phyloP scores from a whole-genome alignment of 176 grass and related monocot species.

The Lolium multiflorum region DNA sequence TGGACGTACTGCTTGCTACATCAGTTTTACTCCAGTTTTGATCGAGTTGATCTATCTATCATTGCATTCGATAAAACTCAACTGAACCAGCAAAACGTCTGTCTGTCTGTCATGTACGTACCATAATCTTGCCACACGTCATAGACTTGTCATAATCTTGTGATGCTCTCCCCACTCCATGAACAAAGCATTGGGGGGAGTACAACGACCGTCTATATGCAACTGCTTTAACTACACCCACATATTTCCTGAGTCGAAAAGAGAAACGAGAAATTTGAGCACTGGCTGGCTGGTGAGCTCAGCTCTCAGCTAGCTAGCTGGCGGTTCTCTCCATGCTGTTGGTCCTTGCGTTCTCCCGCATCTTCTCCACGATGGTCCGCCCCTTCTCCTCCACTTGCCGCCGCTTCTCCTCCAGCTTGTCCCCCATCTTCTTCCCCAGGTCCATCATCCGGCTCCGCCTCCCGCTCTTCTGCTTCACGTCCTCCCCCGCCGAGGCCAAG shows the following conservation, averaged over 20 bases:
- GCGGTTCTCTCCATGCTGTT: slow-evolving; percentile 50
- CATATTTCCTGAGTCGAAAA: neutral
- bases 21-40: too few relatives aligned
- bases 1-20: too few relatives aligned
- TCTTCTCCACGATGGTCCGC: slow-evolving; percentile 83
- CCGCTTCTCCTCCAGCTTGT: slow-evolving; percentile 93
- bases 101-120: too few relatives aligned
- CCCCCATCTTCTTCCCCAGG: slow-evolving; percentile 81
- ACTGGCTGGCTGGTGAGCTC: neutral
- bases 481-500: slow-evolving; percentile 45
- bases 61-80: too few relatives aligned
- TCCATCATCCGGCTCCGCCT: slow-evolving; percentile 82
- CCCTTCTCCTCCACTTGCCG: slow-evolving; percentile 82
- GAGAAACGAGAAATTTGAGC: neutral
- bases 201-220: neutral
- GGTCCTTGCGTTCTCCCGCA: slow-evolving; percentile 78
- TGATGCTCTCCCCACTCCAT: too few relatives aligned
- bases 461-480: slow-evolving; percentile 53
- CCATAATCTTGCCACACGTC: too few relatives aligned
- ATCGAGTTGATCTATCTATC: too few relatives aligned
- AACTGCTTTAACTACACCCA: neutral
- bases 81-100: too few relatives aligned
- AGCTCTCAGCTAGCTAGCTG: slow-evolving; percentile 7
- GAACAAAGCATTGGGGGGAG: neutral
- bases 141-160: too few relatives aligned